Conservation (phyloP, 106 monocot species). For the Allium fistulosum region DNA sequence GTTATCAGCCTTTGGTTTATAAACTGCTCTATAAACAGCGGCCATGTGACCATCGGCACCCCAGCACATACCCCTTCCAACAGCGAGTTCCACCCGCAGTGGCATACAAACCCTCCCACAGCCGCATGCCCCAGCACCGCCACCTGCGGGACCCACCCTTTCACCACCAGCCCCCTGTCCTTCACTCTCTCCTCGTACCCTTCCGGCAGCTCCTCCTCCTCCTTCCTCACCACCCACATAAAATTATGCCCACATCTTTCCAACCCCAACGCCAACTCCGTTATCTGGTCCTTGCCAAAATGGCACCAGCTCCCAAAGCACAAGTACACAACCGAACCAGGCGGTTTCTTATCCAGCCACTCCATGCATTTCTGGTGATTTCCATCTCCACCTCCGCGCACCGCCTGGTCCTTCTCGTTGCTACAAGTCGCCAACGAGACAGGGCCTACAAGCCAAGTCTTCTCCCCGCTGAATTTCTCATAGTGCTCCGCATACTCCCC, state of each 20-base stretch:
- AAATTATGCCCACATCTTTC: too few species aligned
- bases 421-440: too few species aligned
- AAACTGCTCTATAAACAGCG: neutral
- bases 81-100: slow-evolving; percentile 66
- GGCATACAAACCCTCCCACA: slow-evolving; percentile 51
- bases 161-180: neutral
- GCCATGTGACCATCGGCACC: slow-evolving; percentile 3
- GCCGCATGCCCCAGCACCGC: slow-evolving; percentile 35
- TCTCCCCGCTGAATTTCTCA: neutral
- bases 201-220: too few species aligned
- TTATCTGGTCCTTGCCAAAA: too few species aligned
- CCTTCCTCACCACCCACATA: too few species aligned
- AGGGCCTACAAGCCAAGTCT: slow-evolving; percentile 4
- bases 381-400: too few species aligned
- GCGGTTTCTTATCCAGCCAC: too few species aligned
- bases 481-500: neutral
- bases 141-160: neutral
- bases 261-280: too few species aligned
- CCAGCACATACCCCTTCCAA: neutral
- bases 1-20: neutral
- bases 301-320: too few species aligned
- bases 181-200: neutral
- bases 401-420: too few species aligned
- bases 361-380: too few species aligned
- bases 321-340: too few species aligned